Evolutionary conservation across 2,329 filamentous ascomycete genomes (phyloP), one percentile per base, ranked within the genome.

Genomic region (Verticillium klebahnii): DNA sequence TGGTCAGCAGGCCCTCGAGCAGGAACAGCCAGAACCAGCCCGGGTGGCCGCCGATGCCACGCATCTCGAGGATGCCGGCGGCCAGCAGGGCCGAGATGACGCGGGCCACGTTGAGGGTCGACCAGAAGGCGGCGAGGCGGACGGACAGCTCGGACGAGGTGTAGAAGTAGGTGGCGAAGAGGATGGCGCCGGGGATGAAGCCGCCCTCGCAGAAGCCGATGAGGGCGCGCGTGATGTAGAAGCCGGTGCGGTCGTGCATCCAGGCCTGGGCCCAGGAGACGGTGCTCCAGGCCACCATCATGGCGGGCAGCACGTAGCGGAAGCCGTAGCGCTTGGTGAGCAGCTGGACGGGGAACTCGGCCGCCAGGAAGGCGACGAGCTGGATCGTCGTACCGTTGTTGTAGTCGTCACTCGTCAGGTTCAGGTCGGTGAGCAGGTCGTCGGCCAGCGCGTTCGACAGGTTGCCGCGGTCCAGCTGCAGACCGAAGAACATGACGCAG

Each of bases 151-250:
- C 89, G 59, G 79, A 80, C 1, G 84, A 85, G 3, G 83, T 91
- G 76, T 91, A 92, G 73, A 89, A 92, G 72, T 92, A 92, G 2
- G 85, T 87, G 1, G 89, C 78, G 71, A 89, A 91, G 1, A 89
- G 77, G 58, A 89, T 84, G 12, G 82, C 83, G 65, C 81, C 83
- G 2, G 84, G 84, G 59, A 86, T 85, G 66, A 85, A 86, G 3
- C 84, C 84, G 14, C 82, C 81, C 66, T 86, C 82, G 58, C 78
- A 82, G 2, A 82, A 69, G 0, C 83, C 83, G 17, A 86, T 80
- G 15, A 86, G 67, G 3, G 83, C 77, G 1, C 84, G 77, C 0
- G 82, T 83, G 3, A 78, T 70, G 59, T 85, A 78, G 69, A 83
- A 86, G 5, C 74, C 73, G 0, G 77, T 70, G 40, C 80, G 74